A percentile compares a stretch with the other conserved stretches of the same genome.
These are phyloP conservation scores for Begonia peltatifolia DNA, from an alignment of 306 rosid genomes.

Conservation along the genomic window DNA sequence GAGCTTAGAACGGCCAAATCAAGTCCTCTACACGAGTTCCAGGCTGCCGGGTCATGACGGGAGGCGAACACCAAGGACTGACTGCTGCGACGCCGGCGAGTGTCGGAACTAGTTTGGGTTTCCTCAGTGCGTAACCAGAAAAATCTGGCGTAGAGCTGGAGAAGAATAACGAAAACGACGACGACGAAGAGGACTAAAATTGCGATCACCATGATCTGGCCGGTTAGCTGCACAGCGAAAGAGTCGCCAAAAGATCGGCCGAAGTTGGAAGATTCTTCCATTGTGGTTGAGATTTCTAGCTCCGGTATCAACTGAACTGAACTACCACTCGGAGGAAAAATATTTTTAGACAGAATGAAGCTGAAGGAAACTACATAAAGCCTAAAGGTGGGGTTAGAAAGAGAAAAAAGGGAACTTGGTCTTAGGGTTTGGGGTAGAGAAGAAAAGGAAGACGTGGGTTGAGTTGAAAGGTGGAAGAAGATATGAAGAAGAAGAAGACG, in stretches of 20 bases:
- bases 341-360: too few species aligned
- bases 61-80: conserved; percentile 6
- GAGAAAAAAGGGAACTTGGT: too few species aligned
- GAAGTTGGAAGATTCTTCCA: conserved; percentile 20
- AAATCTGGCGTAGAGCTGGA: conserved; percentile 72
- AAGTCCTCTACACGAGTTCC: conserved; percentile 34
- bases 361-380: too few species aligned
- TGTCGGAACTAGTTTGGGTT: conserved; percentile 11
- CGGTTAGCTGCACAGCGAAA: conserved; percentile 28
- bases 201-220: conserved; percentile 57
- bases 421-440: too few species aligned
- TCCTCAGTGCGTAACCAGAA: conserved; percentile 41
- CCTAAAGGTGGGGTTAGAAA: too few species aligned
- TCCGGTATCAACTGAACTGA: too few species aligned
- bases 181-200: conserved; percentile 54
- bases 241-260: conserved; percentile 12
- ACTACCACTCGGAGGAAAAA: too few species aligned
- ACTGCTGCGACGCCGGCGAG: conserved; percentile 23
- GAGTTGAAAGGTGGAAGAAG: too few species aligned
- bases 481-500: too few species aligned
- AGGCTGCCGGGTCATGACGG: conserved; percentile 37
- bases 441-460: too few species aligned
- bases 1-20: conserved; percentile 52
- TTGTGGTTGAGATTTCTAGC: conserved; percentile 2
- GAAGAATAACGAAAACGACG: conserved; percentile 46